These are phyloP conservation scores for Amanita jacksonii DNA, from an alignment of 768 basidiomycete genomes.

Conservation along the genomic window DNA sequence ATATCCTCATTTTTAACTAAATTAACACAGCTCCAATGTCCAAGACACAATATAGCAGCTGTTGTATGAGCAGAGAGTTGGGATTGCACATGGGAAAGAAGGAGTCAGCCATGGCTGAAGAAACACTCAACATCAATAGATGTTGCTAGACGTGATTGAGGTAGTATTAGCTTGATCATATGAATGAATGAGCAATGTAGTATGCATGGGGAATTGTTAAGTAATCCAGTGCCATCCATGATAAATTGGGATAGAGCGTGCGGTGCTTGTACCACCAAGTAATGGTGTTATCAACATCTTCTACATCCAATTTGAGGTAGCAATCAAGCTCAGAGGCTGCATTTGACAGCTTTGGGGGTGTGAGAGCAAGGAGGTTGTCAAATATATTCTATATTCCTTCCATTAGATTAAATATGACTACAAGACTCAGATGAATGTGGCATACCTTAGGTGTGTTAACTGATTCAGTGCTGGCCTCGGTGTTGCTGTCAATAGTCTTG, in stretches of 20 bases:
- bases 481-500: no score
- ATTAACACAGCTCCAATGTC: conserved; percentile 15
- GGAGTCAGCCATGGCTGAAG: conserved; percentile 20
- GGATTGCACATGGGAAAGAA: conserved; percentile 19
- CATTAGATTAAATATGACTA: no score
- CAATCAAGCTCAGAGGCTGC: no score
- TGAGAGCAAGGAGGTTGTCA: no score
- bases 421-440: no score
- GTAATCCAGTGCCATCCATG: background rate
- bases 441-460: no score
- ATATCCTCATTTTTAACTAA: conserved; percentile 11
- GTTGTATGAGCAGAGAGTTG: conserved; percentile 16
- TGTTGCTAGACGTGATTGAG: conserved; percentile 15
- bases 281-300: background rate
- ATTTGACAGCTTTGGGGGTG: no score
- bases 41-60: conserved; percentile 18
- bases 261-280: background rate
- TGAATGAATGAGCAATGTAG: background rate
- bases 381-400: no score
- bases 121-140: conserved; percentile 19
- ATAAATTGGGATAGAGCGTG: background rate
- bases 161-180: background rate
- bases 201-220: background rate
- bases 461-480: no score
- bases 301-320: background rate